Evolutionary conservation across 23 red algal species (phyloP).

Genomic region (Gracilaria gracilis): DNA sequence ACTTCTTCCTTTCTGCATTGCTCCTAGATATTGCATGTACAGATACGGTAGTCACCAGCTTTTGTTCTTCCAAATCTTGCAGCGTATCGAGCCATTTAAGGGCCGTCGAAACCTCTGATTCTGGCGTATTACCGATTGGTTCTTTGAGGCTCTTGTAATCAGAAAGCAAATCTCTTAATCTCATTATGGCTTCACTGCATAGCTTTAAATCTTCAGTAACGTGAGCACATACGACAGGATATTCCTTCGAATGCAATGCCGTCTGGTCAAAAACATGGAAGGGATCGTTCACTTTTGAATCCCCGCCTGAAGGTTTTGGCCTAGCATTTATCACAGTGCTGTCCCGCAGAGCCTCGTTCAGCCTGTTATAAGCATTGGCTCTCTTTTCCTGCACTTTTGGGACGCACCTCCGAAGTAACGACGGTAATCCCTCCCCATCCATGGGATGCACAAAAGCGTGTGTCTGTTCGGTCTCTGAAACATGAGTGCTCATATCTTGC

Average conservation of each 20-base stretch:
- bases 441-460: constrained; percentile 38
- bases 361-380: constrained; percentile 29
- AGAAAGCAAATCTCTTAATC: constrained; percentile 36
- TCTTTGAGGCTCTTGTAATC: constrained; percentile 4
- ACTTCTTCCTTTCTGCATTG: constrained; percentile 10
- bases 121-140: constrained; percentile 8
- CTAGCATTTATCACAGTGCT: background rate
- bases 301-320: background rate
- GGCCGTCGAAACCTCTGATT: constrained; percentile 29
- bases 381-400: constrained; percentile 22
- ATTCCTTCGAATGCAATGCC: constrained; percentile 5
- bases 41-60: constrained; percentile 40
- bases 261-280: constrained; percentile 13
- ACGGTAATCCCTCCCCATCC: constrained; percentile 17
- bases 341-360: constrained; percentile 19
- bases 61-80: constrained; percentile 52
- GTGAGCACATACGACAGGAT: constrained; percentile 42
- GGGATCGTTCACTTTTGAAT: background rate
- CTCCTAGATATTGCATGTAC: constrained; percentile 48
- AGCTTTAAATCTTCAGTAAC: constrained; percentile 58
- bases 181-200: constrained; percentile 53
- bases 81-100: constrained; percentile 38
- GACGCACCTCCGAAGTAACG: constrained; percentile 31
- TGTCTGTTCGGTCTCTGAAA: constrained; percentile 33
- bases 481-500: background rate